A percentile compares a stretch with the other conserved stretches of the same genome.
phyloP scores from a whole-genome alignment of 805 yeast genomes.

The Debaryomyces maramus region DNA sequence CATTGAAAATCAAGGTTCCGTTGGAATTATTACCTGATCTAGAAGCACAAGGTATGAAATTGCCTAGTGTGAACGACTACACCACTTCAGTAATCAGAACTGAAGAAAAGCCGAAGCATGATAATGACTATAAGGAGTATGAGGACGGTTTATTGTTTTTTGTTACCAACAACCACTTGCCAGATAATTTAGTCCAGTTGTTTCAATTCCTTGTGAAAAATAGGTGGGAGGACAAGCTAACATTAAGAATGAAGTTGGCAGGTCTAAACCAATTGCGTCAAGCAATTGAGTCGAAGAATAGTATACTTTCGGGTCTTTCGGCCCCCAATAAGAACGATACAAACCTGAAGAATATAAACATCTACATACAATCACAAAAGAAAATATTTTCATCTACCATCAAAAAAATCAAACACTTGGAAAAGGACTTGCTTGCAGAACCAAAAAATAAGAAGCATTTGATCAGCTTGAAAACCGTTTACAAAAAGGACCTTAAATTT shows the following conservation, averaged over 20 bases:
- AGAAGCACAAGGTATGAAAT: conserved; percentile 34
- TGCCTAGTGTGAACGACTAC: conserved; percentile 38
- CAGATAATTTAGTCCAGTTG: conserved; percentile 47
- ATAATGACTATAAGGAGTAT: conserved; percentile 14
- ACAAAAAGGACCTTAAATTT: conserved; percentile 53
- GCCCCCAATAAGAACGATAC: conserved; percentile 18
- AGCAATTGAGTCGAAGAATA: conserved; percentile 53
- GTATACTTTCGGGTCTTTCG: conserved; percentile 30
- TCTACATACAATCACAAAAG: conserved; percentile 52
- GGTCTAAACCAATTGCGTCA: conserved; percentile 56
- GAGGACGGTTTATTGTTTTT: conserved; percentile 42
- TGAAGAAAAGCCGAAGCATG: conserved; percentile 5
- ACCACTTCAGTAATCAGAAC: conserved; percentile 34
- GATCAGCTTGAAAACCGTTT: conserved; percentile 57
- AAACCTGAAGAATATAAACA: conserved; percentile 30
- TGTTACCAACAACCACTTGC: conserved; percentile 34
- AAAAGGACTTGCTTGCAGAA: conserved; percentile 43
- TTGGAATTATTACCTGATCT: conserved; percentile 29
- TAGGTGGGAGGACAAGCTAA: conserved; percentile 45
- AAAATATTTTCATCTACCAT: conserved; percentile 44
- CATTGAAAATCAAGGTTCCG: conserved; percentile 60
- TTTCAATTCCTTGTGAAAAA: conserved; percentile 56
- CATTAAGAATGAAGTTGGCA: conserved; percentile 57
- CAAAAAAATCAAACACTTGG: conserved; percentile 46
- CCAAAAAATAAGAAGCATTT: conserved; percentile 43